Base-by-base conservation (phyloP, 768 basidiomycete species). In the Amanita brunnescens region DNA sequence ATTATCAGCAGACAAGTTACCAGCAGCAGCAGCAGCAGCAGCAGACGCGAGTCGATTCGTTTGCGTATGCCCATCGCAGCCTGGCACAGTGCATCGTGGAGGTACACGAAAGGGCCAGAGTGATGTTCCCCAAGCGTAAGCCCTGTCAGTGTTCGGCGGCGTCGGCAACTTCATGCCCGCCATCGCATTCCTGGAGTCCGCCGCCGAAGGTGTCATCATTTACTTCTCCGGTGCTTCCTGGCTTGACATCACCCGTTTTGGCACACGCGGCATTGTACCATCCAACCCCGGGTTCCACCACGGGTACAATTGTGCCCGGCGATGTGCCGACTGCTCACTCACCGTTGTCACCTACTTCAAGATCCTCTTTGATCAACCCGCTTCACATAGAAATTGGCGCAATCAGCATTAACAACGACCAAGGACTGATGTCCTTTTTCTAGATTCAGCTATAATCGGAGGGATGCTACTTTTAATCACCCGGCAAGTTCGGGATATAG, bases 381-480 rank as follows among this genome's bases (percentile, higher is more conserved):
- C 59, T 74, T 18, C 74, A 74, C 56, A 73, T 78, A 54, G 76
- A 78, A 55, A 60, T 76, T 32, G 75, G 75, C 0, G 73, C 74
- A 6, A 57, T 78, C 53, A 69, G 70, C 48, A 65, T 70, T 39
- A 68, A 58, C 40, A 66, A 55, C 18, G 73, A 74, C 33, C 73
- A 70, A 49, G 67, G 62, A 43, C 75, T 70, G 69, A 74, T 76
- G 75, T 68, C 69, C 12, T 76, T 75, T 62, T 76, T 76, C 55
- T 76, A 64, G 55, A 48, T 38, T n/a, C 7, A 35, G 9, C 42
- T 30, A 16, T 46, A 35, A 5, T 45, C 39, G 34, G 53, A 53
- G 18, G 29, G 33, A 16, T 47, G 51, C 47, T 35, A 14, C 35
- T 24, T 46, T 49, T 38, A 49, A 47, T 55, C 45, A 48, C 43